Evolutionary conservation across 345 rosid species (phyloP).

Genomic region (Sonneratia alba): DNA sequence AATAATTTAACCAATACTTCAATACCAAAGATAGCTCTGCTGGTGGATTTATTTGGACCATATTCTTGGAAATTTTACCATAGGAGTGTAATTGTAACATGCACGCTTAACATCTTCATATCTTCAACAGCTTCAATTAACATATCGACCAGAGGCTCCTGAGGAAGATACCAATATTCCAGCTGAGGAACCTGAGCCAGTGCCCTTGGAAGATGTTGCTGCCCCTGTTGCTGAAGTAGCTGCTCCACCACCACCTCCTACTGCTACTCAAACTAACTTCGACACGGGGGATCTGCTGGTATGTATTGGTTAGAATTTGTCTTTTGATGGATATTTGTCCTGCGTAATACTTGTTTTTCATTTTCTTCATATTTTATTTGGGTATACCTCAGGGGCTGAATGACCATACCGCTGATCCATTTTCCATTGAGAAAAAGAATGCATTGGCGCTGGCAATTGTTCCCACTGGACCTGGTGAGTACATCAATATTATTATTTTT

Average conservation of each 20-base stretch:
- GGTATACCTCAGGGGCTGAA: constrained; percentile 54
- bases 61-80: not conserved
- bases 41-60: not conserved
- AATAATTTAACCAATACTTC: not conserved
- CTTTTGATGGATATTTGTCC: constrained; percentile 2
- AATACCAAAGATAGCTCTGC: not conserved
- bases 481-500: not conserved
- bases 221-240: constrained; percentile 32
- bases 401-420: constrained; percentile 41
- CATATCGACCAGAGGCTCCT: constrained; percentile 67
- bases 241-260: constrained; percentile 29
- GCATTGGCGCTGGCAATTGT: constrained; percentile 92
- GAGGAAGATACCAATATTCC: constrained; percentile 43
- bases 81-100: not conserved
- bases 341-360: not conserved
- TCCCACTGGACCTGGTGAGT: constrained; percentile 48
- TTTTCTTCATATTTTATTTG: constrained; percentile 5
- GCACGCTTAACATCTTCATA: constrained; percentile 16
- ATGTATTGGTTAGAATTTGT: constrained; percentile 1
- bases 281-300: constrained; percentile 87
- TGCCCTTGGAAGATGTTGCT: constrained; percentile 37
- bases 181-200: constrained; percentile 53
- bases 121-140: constrained; percentile 52
- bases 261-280: constrained; percentile 41
- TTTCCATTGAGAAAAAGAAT: constrained; percentile 73